Evolutionary conservation across 495 filamentous ascomycete genomes (phyloP), one percentile per base, ranked within the genome.

Genomic region (Venustampulla echinocandica): DNA sequence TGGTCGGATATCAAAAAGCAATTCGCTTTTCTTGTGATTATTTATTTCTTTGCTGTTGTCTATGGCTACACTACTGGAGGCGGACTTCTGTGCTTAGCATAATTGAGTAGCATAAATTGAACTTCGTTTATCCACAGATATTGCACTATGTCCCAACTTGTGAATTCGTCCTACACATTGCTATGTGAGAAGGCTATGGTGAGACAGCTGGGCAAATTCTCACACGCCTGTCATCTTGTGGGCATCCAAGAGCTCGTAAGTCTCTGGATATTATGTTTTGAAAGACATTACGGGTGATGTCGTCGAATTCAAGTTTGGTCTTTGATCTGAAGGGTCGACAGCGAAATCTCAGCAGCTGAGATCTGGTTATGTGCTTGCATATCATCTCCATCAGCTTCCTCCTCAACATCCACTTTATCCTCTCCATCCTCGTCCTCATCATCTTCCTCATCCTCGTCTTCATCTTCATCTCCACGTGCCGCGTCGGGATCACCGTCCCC

Each of bases 401-500:
- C 55, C 10, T 54, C 60, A n/a, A n/a, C n/a, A n/a, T n/a, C n/a
- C n/a, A 0, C 51, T 59, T 13, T 56, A 21, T 60, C 60, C 17
- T 50, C 58, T 20, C 59, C 62, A 20, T 50, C 47, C 15, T 43
- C 49, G 19, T 61, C 60, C 15, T 59, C 61, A 21, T 68, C 68
- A 2, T 68, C 65, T 15, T 68, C 69, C 1, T 70, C 66, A 3
- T 63, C 60, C 4, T 65, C 57, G 4, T 60, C 59, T 1, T 53
- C 59, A 2, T 71, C 63, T 9, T 79, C 75, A 30, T 68, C 57
- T 0, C 66, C 65, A 0, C 62, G 59, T 1, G 56, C 46, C 4
- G 51, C 58, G 38, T 56, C 37, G n/a, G 46, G 60, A n/a, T 65
- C 69, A 0, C 57, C 70, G 52, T 78, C 79, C 1, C 70, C 75